Evolutionary conservation across 495 filamentous ascomycete genomes (phyloP).

Genomic region (Aspergillus biplanus): DNA sequence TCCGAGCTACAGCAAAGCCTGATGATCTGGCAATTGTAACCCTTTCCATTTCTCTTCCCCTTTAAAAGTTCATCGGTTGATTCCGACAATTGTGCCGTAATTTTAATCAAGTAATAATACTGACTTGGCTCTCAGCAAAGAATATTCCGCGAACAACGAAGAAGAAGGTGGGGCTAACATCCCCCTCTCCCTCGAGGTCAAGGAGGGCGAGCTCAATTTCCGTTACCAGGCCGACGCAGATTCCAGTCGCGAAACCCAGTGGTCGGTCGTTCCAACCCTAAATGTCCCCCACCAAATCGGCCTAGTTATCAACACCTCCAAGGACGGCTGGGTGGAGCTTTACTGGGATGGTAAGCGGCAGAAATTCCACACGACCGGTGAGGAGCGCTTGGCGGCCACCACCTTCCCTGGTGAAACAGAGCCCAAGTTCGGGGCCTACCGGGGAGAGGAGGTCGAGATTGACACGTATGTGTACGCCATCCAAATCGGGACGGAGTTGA

Average conservation of each 20-base stretch:
- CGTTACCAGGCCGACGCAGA: conserved; percentile 14
- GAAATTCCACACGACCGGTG: conserved; percentile 7
- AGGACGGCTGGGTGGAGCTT: conserved; percentile 20
- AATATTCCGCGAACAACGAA: conserved; percentile 9
- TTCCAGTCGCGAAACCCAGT: conserved; percentile 14
- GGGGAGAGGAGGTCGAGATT: conserved; percentile 16
- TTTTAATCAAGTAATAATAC: not conserved
- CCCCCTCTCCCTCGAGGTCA: conserved; percentile 17
- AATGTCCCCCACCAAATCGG: conserved; percentile 17
- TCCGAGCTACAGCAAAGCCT: conserved; percentile 14
- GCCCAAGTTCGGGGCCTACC: conserved; percentile 24
- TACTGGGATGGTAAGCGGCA: conserved; percentile 22
- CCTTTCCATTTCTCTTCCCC: not conserved
- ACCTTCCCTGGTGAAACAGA: conserved; percentile 6
- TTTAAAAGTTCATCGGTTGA: not conserved
- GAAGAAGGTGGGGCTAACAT: conserved; percentile 15
- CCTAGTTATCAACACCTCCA: conserved; percentile 18
- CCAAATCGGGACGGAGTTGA: conserved; percentile 17
- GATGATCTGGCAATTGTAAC: conserved; percentile 25
- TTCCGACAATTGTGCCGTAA: not conserved
- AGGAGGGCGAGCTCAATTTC: conserved; percentile 14
- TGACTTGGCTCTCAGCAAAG: conserved; percentile 13
- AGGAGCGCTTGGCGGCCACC: conserved; percentile 7
- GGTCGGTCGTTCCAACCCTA: conserved; percentile 5
- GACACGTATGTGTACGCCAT: conserved; percentile 20